A percentile compares a stretch with the other conserved stretches of the same genome.
phyloP scores from a whole-genome alignment of 2,329 filamentous ascomycete genomes.

The Fusarium sp. region DNA sequence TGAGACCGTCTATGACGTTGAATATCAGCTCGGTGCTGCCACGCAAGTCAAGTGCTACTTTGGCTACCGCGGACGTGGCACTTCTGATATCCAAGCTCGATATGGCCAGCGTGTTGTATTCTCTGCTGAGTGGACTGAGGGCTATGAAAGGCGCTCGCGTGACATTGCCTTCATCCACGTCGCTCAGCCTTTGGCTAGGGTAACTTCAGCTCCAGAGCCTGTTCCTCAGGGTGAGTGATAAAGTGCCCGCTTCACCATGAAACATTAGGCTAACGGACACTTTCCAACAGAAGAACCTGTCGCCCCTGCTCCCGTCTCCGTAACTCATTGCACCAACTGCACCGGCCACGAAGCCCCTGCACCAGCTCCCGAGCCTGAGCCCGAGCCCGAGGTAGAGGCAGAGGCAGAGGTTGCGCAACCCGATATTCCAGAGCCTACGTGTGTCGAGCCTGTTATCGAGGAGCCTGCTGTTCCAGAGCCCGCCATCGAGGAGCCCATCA shows the following conservation, averaged over 20 bases:
- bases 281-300: not conserved
- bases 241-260: fast-evolving
- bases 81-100: not conserved
- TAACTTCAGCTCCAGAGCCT: not conserved
- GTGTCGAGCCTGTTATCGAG: no score
- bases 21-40: constrained; percentile 35
- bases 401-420: no score
- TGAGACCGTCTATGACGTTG: constrained; percentile 44
- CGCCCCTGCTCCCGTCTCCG: not conserved
- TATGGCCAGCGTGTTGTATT: constrained; percentile 23
- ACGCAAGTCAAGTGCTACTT: constrained; percentile 52
- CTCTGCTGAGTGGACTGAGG: constrained; percentile 42
- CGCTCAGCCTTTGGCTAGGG: not conserved
- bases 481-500: no score
- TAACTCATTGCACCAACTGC: not conserved
- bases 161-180: constrained; percentile 49
- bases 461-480: no score
- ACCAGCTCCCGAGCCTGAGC: not conserved
- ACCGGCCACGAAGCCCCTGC: not conserved
- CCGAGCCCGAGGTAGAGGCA: not conserved
- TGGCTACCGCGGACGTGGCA: constrained; percentile 47
- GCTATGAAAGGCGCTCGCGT: constrained; percentile 19
- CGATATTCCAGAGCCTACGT: no score
- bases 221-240: not conserved
- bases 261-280: no score